Percentiles rank a stretch among this genome's conserved stretches.
Evolutionary conservation across 768 basidiomycete species (phyloP).

Genomic region (Mycena metata): DNA sequence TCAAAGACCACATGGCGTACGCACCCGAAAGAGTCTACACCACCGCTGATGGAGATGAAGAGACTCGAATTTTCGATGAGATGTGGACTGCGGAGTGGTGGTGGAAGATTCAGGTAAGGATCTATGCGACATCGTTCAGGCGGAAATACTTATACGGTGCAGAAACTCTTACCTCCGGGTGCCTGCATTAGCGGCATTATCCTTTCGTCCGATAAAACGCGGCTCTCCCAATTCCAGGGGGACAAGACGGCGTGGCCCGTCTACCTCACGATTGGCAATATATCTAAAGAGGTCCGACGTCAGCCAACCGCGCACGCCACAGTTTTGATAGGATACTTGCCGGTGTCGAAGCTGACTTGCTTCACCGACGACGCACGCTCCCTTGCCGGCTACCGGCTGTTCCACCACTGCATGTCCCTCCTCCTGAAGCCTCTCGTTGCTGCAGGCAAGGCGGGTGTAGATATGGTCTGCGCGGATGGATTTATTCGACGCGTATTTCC

Average conservation of each 20-base stretch:
- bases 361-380: slow-evolving; percentile 35
- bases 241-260: slow-evolving; percentile 38
- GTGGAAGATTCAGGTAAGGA: slow-evolving; percentile 41
- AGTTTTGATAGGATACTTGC: slow-evolving; percentile 51
- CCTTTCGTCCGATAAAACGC: slow-evolving; percentile 51
- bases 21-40: slow-evolving; percentile 40
- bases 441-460: slow-evolving; percentile 41
- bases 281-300: slow-evolving; percentile 40
- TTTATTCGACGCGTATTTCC: too few species aligned
- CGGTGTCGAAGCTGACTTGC: slow-evolving; percentile 48
- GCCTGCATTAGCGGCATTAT: slow-evolving; percentile 45
- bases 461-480: too few species aligned
- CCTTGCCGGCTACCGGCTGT: slow-evolving; percentile 43
- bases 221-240: slow-evolving; percentile 43
- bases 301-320: slow-evolving; percentile 43
- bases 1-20: slow-evolving; percentile 41
- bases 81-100: slow-evolving; percentile 37
- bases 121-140: neutral
- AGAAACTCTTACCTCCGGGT: slow-evolving; percentile 13
- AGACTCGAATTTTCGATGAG: slow-evolving; percentile 34
- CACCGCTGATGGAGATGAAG: neutral
- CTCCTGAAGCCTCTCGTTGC: slow-evolving; percentile 39
- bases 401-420: slow-evolving; percentile 48
- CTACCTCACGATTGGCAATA: slow-evolving; percentile 30
- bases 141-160: neutral